Conservation (phyloP, 2,329 filamentous ascomycete genomes). For the Fusarium phyllophilum region DNA sequence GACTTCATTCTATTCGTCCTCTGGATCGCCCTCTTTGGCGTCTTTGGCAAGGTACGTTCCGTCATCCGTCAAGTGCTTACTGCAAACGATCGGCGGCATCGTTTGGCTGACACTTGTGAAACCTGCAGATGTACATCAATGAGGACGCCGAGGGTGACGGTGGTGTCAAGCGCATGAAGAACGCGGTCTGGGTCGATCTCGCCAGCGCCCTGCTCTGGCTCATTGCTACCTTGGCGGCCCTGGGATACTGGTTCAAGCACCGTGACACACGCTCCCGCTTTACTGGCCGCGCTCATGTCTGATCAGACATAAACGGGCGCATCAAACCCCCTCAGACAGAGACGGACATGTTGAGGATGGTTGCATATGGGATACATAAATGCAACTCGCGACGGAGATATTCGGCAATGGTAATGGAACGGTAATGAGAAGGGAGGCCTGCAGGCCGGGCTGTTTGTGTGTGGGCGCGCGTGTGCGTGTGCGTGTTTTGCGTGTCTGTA, state of each 20-base stretch:
- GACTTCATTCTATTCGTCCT: slow-evolving; percentile 78
- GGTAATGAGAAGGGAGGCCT: neutral
- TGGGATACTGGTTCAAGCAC: slow-evolving; percentile 68
- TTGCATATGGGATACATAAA: slow-evolving; percentile 3
- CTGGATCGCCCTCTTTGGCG: slow-evolving; percentile 83
- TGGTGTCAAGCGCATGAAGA: slow-evolving; percentile 81
- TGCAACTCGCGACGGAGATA: slow-evolving; percentile 4
- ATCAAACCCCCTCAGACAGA: neutral
- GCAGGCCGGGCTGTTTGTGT: slow-evolving; percentile 29
- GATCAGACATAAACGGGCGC: slow-evolving; percentile 28
- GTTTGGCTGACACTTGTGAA: slow-evolving; percentile 24
- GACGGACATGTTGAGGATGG: neutral
- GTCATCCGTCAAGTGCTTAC: neutral
- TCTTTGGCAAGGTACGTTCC: slow-evolving; percentile 73
- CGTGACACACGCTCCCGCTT: slow-evolving; percentile 64
- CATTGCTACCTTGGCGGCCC: slow-evolving; percentile 65
- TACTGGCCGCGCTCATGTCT: slow-evolving; percentile 68
- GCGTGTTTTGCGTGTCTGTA: neutral
- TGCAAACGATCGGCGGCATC: slow-evolving; percentile 3
- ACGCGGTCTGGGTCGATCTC: slow-evolving; percentile 86
- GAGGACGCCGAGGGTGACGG: slow-evolving; percentile 71
- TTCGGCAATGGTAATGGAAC: neutral
- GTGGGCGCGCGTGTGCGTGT: neutral
- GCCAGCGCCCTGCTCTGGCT: slow-evolving; percentile 81
- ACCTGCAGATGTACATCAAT: slow-evolving; percentile 72